Percentiles rank a stretch among this genome's conserved stretches.
Evolutionary conservation across 129 eudicot genomes (phyloP).

Genomic region (Tagetes patula): DNA sequence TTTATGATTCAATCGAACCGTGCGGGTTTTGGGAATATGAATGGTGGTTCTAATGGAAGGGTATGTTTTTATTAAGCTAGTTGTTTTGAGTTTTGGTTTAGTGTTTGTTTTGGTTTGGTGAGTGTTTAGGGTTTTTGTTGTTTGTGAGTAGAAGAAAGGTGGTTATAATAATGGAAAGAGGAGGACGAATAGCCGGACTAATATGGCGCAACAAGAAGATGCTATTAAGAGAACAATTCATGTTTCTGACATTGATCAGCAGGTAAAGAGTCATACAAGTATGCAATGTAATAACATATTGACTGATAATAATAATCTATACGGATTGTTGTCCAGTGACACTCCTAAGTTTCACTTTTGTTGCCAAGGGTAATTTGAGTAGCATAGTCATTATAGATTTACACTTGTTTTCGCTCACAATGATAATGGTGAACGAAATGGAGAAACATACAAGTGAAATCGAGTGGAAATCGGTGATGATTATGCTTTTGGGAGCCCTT

Average conservation of each 20-base stretch:
- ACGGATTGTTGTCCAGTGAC: no score
- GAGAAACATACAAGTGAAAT: no score
- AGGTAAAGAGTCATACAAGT: constrained; percentile 40
- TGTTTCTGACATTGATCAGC: constrained; percentile 97
- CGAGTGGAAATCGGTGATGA: no score
- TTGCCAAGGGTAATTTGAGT: no score
- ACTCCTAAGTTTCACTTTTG: no score
- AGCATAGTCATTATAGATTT: no score
- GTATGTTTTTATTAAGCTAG: constrained; percentile 28
- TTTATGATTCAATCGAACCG: not conserved
- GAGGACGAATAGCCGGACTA: constrained; percentile 68
- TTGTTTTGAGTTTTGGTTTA: not conserved
- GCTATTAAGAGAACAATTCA: constrained; percentile 89
- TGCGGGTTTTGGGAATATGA: constrained; percentile 32
- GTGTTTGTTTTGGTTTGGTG: constrained; percentile 16
- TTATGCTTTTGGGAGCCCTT: no score
- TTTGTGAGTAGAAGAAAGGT: constrained; percentile 58
- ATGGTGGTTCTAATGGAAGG: constrained; percentile 45
- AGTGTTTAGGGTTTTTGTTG: not conserved
- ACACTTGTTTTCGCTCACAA: no score
- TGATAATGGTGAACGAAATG: no score
- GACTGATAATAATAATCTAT: no score
- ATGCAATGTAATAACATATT: not conserved
- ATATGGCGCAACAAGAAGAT: constrained; percentile 84
- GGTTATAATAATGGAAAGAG: constrained; percentile 59